Base-by-base conservation (phyloP, 2,329 filamentous ascomycete genomes). In the Aspergillus aculeatinus region DNA sequence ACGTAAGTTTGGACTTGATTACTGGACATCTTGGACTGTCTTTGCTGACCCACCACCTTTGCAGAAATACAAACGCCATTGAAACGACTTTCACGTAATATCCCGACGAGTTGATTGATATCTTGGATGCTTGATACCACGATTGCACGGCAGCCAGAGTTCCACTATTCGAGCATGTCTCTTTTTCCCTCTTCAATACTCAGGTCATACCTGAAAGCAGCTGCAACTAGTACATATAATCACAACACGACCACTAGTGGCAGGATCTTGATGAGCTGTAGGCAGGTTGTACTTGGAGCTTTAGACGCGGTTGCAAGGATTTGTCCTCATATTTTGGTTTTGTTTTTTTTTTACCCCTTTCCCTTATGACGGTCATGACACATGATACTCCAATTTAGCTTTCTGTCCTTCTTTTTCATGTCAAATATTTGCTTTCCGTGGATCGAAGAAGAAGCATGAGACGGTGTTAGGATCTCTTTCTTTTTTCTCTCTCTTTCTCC, bases 1-100 rank as follows among this genome's bases (percentile, higher is more conserved):
- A 97, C 82, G 94, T 96, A 80, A 86, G 92, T 88, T 29, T 23
- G 23, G 23, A 29, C 7, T 29, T 29, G 27, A 10, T 9, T 29
- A 29, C 27, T 66, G 10, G 19, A 19, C 50, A 19, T 19, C 16
- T 23, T 58, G 23, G 12, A 10, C 27, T 16, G 14, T 35, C 23
- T 1, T 47, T 31, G 25, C 52, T 42, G 5, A 16, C 19, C 31
- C 39, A 35, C 29, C 57, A 29, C 7, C 25, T 47, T 35, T 23
- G 47, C 59, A 79, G 77, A 79, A 79, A 76, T 79, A 79, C 65
- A 78, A 78, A 67, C 71, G 69, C 55, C 72, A 78, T 65, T 78
- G 62, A 64, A 29, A 57, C 29, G 19, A 35, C 16, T 29, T 31
- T 50, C 16, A 16, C 39, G 35, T 16, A 7, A 55, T 5, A 42